These are phyloP conservation scores for Leptodermis oblonga DNA, from an alignment of 257 asterid species.

Conservation along the genomic window DNA sequence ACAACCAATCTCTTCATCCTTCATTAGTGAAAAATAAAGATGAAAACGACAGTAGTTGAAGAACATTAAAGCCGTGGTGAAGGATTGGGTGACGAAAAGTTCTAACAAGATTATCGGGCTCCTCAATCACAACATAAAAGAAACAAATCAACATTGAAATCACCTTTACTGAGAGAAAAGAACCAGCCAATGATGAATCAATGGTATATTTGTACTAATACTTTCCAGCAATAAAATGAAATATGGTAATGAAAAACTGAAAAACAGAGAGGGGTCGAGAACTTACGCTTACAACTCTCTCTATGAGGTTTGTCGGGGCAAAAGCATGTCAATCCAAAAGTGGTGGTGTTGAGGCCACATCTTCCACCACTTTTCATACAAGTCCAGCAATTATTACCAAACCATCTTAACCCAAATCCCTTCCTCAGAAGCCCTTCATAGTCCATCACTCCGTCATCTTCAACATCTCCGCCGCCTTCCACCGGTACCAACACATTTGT, in stretches of 20 bases:
- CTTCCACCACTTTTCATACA: conserved; percentile 49
- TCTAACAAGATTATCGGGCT: background rate
- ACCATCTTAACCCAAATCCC: conserved; percentile 57
- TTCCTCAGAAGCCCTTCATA: conserved; percentile 32
- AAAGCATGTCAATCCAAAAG: conserved; percentile 36
- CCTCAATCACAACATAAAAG: background rate
- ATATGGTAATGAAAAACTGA: background rate
- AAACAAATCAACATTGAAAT: background rate
- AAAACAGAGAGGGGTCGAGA: background rate
- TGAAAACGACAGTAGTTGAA: background rate
- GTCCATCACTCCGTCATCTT: conserved; percentile 8
- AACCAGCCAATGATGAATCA: background rate
- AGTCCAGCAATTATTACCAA: conserved; percentile 27
- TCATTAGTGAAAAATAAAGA: background rate
- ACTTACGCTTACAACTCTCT: conserved; percentile 44
- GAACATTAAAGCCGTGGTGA: background rate
- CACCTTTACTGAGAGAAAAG: background rate
- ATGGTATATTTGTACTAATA: no score
- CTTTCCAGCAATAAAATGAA: background rate
- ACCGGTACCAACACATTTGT: conserved; percentile 41
- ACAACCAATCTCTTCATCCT: background rate
- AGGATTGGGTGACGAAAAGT: background rate
- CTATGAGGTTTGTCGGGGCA: conserved; percentile 58
- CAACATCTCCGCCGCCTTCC: conserved; percentile 28
- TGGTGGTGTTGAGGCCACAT: conserved; percentile 37